phyloP scores from a whole-genome alignment of 306 rosid species.

The Styphnolobium japonicum region DNA sequence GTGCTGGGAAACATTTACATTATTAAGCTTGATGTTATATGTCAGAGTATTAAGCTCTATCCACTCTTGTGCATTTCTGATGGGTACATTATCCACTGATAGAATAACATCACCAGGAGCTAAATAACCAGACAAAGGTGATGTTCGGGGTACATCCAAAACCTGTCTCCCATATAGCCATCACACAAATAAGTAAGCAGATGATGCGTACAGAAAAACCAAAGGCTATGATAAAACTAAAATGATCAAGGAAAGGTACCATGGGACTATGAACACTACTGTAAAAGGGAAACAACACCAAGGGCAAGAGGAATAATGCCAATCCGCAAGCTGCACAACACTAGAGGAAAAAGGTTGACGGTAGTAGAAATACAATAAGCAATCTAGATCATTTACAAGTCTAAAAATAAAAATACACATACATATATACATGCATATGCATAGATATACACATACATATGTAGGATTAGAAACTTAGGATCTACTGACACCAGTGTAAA shows the following conservation, averaged over 20 bases:
- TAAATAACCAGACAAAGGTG: slow-evolving; percentile 73
- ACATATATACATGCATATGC: neutral
- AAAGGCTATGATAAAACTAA: neutral
- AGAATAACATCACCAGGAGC: slow-evolving; percentile 64
- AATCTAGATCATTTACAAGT: neutral
- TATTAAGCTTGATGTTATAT: slow-evolving; percentile 37
- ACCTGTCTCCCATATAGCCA: slow-evolving; percentile 53
- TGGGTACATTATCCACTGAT: slow-evolving; percentile 59
- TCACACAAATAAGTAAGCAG: slow-evolving; percentile 19
- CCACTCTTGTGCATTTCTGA: slow-evolving; percentile 70
- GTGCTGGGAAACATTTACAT: slow-evolving; percentile 30
- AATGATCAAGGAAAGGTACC: slow-evolving; percentile 45
- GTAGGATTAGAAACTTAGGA: neutral
- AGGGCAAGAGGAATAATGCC: slow-evolving; percentile 66
- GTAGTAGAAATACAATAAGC: slow-evolving; percentile 17
- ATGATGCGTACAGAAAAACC: neutral
- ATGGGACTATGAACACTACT: slow-evolving; percentile 45
- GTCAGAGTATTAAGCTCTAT: slow-evolving; percentile 46
- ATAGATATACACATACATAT: neutral
- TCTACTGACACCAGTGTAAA: neutral
- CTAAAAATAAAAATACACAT: neutral
- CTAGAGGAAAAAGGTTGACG: slow-evolving; percentile 40
- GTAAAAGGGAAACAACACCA: slow-evolving; percentile 77
- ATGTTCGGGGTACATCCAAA: slow-evolving; percentile 53
- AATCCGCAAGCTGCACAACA: slow-evolving; percentile 77